Percentiles rank a stretch among this genome's conserved stretches.
These are phyloP conservation scores for Ceriops tagal DNA, from an alignment of 345 rosid species.

Conservation along the genomic window DNA sequence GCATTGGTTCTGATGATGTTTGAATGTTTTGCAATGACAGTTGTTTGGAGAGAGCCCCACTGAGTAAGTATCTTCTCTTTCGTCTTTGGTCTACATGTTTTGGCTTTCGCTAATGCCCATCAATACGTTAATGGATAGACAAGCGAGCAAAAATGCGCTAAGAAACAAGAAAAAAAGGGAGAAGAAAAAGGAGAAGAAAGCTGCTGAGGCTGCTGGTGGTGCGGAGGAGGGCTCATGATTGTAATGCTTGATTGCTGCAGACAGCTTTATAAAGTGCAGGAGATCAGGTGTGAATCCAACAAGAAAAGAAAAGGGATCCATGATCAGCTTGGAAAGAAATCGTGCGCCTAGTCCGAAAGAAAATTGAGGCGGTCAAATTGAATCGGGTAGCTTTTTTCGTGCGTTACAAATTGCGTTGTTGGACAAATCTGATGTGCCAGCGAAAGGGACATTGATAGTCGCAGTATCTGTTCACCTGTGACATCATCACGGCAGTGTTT, in stretches of 20 bases:
- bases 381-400: background rate
- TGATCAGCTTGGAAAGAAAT: background rate
- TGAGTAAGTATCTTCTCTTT: conserved; percentile 53
- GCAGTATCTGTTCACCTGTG: too few species aligned
- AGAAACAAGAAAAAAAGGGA: conserved; percentile 90
- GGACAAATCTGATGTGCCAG: too few species aligned
- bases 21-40: conserved; percentile 41
- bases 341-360: background rate
- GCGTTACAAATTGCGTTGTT: too few species aligned
- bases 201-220: conserved; percentile 37
- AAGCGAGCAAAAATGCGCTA: conserved; percentile 84
- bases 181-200: conserved; percentile 75
- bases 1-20: conserved; percentile 26
- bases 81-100: background rate
- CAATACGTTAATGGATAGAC: conserved; percentile 30
- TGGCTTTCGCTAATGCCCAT: conserved; percentile 1
- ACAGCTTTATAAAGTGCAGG: background rate
- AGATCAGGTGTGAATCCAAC: background rate
- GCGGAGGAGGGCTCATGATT: conserved; percentile 11
- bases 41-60: conserved; percentile 55
- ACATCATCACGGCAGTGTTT: too few species aligned
- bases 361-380: background rate
- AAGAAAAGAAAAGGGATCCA: background rate
- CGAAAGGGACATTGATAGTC: too few species aligned
- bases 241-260: background rate